phyloP scores from a whole-genome alignment of 2,329 filamentous ascomycete genomes.

The Nigrospora sphaerica region DNA sequence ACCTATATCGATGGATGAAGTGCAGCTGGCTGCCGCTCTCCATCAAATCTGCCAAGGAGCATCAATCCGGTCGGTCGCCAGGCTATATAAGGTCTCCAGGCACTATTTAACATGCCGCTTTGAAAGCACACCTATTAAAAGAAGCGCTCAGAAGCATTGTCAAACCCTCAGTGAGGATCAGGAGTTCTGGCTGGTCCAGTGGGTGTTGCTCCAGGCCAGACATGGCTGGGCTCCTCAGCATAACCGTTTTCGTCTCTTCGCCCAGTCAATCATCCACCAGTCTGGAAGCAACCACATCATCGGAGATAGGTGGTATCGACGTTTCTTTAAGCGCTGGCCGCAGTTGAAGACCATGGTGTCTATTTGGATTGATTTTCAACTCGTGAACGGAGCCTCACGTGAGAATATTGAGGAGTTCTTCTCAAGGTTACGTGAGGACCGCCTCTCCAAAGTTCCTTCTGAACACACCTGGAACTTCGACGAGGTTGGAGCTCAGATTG shows the following conservation, averaged over 20 bases:
- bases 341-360: background rate
- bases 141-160: too few species aligned
- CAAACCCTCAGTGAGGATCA: background rate
- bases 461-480: background rate
- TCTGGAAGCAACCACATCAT: background rate
- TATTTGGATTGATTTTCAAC: background rate
- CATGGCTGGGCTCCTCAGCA: background rate
- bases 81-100: too few species aligned
- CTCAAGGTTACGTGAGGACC: too few species aligned
- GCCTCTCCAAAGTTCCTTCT: background rate
- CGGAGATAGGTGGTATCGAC: background rate
- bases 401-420: background rate
- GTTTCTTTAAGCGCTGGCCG: background rate
- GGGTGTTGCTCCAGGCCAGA: background rate
- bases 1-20: too few species aligned
- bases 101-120: too few species aligned
- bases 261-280: background rate
- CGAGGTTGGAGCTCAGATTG: background rate
- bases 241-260: background rate
- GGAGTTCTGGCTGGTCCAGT: background rate
- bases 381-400: background rate
- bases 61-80: too few species aligned
- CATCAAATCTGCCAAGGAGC: too few species aligned
- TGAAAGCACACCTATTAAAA: too few species aligned
- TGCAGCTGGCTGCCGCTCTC: too few species aligned